phyloP scores from a whole-genome alignment of 306 rosid genomes.

The Quercus suber region DNA sequence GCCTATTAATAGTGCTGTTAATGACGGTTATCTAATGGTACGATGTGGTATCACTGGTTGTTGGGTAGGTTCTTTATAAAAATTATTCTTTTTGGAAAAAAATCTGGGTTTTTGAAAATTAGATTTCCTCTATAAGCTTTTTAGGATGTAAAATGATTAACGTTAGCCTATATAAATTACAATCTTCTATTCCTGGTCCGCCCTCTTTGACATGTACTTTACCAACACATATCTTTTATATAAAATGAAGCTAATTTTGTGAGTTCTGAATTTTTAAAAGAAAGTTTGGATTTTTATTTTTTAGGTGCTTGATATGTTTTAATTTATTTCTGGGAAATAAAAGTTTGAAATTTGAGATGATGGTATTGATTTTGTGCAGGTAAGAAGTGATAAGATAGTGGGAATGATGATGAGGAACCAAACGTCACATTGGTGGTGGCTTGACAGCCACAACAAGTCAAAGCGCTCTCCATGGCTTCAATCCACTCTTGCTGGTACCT shows the following conservation, averaged over 20 bases:
- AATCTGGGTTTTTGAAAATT: neutral
- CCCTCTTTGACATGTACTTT: neutral
- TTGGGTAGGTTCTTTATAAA: neutral
- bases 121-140: neutral
- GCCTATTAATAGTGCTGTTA: too few species aligned
- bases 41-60: neutral
- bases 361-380: slow-evolving; percentile 21
- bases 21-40: neutral
- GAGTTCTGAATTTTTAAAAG: neutral
- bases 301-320: neutral
- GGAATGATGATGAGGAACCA: slow-evolving; percentile 37
- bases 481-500: slow-evolving; percentile 64
- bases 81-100: neutral
- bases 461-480: slow-evolving; percentile 80
- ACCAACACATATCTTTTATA: too few species aligned
- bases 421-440: slow-evolving; percentile 68
- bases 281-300: neutral
- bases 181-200: too few species aligned
- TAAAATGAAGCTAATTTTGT: neutral
- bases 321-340: neutral
- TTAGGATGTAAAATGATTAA: neutral
- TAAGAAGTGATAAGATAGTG: slow-evolving; percentile 32
- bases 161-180: neutral
- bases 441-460: slow-evolving; percentile 44
- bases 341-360: neutral